Evolutionary conservation across 2,329 filamentous ascomycete species (phyloP), one percentile per base, ranked within the genome.

Genomic region (Trichoderma sp.): DNA sequence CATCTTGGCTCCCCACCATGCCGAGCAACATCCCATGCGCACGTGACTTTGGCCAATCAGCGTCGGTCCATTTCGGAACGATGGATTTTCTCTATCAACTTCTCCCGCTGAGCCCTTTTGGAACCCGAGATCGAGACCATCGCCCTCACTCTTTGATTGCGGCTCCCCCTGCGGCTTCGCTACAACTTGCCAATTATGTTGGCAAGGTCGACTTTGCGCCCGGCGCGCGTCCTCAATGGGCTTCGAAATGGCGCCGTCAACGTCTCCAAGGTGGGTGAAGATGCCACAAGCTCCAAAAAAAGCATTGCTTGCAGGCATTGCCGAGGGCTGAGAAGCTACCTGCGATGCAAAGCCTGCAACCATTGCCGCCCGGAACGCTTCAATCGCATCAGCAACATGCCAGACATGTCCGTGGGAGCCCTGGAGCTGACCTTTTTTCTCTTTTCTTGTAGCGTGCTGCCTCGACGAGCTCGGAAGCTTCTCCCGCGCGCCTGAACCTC

Each of bases 121-220:
- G 76, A 73, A 74, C 71, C 77, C 76, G 78, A 79, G 74, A 79
- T 73, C 76, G 76, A 77, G 74, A 72, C 68, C 76, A 78, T 77
- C 75, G 77, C 75, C 74, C 74, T 71, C 73, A 57, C 69, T 39
- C 57, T 73, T 72, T 76, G 74, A 79, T 76, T 73, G 76, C 77
- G 77, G 76, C 63, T 65, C 63, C 72, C 74, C 72, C 71, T 76
- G 75, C 77, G 77, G 77, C 73, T 76, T 75, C 77, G 75, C 74
- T 79, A 75, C 74, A 79, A 75, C 74, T 78, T 74, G 81, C 81
- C 82, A 86, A 91, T 82, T 80, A 97, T 98, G 94, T 90, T 97
- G 88, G 91, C 92, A 85, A 92, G 93, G 87, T 93, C 93, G 84
- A 89, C 89, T 84, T 84, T 96, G 87, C 93, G 93, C 86, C 89